Evolutionary conservation across 192 early-diverging fungal genomes (phyloP), one percentile per base, ranked within the genome.

Genomic region (Coemansia pectinata): DNA sequence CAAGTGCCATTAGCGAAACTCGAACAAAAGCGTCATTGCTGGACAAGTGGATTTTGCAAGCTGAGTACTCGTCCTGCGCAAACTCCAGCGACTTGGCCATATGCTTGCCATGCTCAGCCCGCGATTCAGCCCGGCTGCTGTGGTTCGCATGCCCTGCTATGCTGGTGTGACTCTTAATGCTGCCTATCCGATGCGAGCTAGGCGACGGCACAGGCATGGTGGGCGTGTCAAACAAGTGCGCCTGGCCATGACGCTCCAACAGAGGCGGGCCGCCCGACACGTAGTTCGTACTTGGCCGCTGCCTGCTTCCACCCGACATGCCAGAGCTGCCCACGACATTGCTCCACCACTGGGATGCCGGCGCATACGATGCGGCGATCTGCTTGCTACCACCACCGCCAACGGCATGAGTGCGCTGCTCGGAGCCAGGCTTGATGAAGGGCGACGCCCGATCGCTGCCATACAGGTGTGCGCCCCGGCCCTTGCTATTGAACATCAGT

Each of bases 1-100:
- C 65, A 31, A 84, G 36, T 5, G 81, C 81, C 81, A 84, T 78
- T 39, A 84, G 57, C 14, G 67, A 67, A 4, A 84, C 81, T 23
- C 77, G 77, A 44, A 79, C 81, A 19, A 68, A 70, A 0, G 77
- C 27, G 50, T 76, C 73, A 15, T 63, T 84, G 67, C 77, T 78
- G 19, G 62, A 29, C 39, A 84, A 33, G 33, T 79, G 70, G 23
- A 84, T 79, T 23, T 63, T 68, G 52, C 70, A 70, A 45, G 73
- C 71, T 11, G 81, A 62, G 47, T 84, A 78, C 65, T 84, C 81
- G 61, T 59, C 67, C 40, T 67, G 17, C 2, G 73, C 76, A 64
- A 62, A 75, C 36, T 73, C 73, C 10, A 74, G 27, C n/a, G 73
- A 62, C 62, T 60, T 69, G 25, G 53, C 63, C 25, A 40, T 59